phyloP scores from a whole-genome alignment of 192 early-diverging fungal genomes.

The Geranomyces variabilis region DNA sequence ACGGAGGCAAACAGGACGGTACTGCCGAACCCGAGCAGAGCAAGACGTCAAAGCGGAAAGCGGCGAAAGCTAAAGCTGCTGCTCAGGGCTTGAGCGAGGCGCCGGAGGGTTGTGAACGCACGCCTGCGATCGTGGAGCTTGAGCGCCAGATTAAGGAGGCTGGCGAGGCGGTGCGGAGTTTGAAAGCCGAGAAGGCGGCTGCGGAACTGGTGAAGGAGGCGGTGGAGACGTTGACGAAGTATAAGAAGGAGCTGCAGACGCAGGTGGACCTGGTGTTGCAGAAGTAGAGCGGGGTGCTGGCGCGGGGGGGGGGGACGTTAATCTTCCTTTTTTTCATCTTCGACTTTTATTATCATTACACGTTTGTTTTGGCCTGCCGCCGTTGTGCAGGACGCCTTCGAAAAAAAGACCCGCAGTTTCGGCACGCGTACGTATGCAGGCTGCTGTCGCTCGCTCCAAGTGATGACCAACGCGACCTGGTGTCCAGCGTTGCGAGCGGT shows the following conservation, averaged over 20 bases:
- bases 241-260: constrained; percentile 38
- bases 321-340: too few relatives aligned
- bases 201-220: constrained; percentile 29
- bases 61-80: constrained; percentile 33
- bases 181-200: constrained; percentile 64
- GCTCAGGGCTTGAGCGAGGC: constrained; percentile 32
- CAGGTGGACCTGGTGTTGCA: background rate
- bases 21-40: constrained; percentile 10
- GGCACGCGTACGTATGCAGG: too few relatives aligned
- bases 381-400: too few relatives aligned
- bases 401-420: too few relatives aligned
- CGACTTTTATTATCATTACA: too few relatives aligned
- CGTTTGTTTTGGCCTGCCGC: too few relatives aligned
- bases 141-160: constrained; percentile 59
- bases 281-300: too few relatives aligned
- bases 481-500: too few relatives aligned
- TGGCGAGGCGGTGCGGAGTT: constrained; percentile 57
- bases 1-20: constrained; percentile 62
- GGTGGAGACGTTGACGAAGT: constrained; percentile 48
- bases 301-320: too few relatives aligned
- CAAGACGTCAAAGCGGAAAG: constrained; percentile 22
- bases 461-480: too few relatives aligned
- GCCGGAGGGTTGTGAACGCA: constrained; percentile 44
- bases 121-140: constrained; percentile 51
- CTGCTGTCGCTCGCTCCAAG: too few relatives aligned